Evolutionary conservation across 495 filamentous ascomycete genomes (phyloP).

Genomic region (Penicillium nucicola): DNA sequence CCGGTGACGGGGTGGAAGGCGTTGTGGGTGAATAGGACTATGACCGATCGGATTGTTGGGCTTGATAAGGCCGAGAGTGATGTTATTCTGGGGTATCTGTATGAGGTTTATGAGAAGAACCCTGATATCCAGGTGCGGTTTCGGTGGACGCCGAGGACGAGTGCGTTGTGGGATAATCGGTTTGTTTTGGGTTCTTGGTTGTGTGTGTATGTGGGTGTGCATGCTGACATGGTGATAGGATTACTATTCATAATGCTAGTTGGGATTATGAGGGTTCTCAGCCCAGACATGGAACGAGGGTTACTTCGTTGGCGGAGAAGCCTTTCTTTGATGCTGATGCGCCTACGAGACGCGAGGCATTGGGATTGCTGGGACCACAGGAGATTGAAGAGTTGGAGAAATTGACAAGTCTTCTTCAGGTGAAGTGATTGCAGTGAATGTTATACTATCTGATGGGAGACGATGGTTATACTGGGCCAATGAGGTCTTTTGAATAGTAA

Average conservation of each 20-base stretch:
- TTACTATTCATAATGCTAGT: conserved; percentile 65
- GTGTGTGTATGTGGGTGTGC: conserved; percentile 52
- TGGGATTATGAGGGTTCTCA: conserved; percentile 65
- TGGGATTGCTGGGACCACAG: conserved; percentile 42
- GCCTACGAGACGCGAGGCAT: conserved; percentile 54
- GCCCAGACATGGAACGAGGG: conserved; percentile 60
- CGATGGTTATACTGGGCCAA: not conserved
- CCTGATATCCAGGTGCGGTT: conserved; percentile 67
- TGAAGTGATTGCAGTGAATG: not conserved
- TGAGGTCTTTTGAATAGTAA: no score
- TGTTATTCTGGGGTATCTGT: conserved; percentile 63
- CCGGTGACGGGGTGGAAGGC: conserved; percentile 70
- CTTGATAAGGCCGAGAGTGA: conserved; percentile 65
- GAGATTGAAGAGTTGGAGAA: not conserved
- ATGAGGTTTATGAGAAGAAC: conserved; percentile 62
- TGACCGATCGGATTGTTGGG: conserved; percentile 63
- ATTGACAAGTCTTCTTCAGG: not conserved
- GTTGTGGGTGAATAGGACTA: conserved; percentile 65
- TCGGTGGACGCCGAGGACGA: conserved; percentile 59
- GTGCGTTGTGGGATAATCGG: conserved; percentile 65
- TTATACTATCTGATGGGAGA: not conserved
- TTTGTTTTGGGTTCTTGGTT: conserved; percentile 29
- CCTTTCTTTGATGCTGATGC: conserved; percentile 60
- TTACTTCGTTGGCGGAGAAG: conserved; percentile 65
- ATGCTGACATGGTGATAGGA: conserved; percentile 54